These are phyloP conservation scores for Phylloboletellus chloephorus DNA, from an alignment of 1,284 basidiomycete species.

Conservation along the genomic window DNA sequence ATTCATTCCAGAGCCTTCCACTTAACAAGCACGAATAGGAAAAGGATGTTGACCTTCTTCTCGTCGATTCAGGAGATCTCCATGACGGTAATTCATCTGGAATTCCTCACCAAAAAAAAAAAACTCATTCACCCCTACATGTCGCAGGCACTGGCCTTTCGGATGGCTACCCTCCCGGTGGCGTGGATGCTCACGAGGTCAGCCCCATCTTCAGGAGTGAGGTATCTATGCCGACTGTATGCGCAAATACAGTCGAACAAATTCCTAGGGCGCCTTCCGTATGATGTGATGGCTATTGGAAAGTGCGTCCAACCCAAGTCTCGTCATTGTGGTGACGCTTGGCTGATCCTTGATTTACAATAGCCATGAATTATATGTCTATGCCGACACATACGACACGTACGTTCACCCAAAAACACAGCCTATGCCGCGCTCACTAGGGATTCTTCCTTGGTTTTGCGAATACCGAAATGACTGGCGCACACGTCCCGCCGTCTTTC, in stretches of 20 bases:
- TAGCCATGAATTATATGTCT: conserved; percentile 82
- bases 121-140: conserved; percentile 1
- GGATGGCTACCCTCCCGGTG: conserved; percentile 68
- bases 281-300: conserved; percentile 82
- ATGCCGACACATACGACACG: conserved; percentile 72
- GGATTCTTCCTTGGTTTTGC: neutral
- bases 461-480: neutral
- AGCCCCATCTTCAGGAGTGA: neutral
- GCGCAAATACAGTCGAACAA: conserved; percentile 48
- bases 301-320: conserved; percentile 43
- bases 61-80: conserved; percentile 72
- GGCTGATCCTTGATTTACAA: conserved; percentile 10
- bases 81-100: conserved; percentile 58
- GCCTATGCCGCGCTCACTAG: conserved; percentile 11
- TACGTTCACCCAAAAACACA: conserved; percentile 30
- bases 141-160: conserved; percentile 58
- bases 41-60: conserved; percentile 63
- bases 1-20: neutral
- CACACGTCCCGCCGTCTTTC: neutral
- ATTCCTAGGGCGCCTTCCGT: conserved; percentile 71
- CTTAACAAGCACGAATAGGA: conserved; percentile 34
- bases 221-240: neutral
- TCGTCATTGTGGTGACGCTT: neutral
- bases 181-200: conserved; percentile 68
- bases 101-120: neutral